phyloP scores from a whole-genome alignment of 768 basidiomycete species.

The Sarcodon sp. region DNA sequence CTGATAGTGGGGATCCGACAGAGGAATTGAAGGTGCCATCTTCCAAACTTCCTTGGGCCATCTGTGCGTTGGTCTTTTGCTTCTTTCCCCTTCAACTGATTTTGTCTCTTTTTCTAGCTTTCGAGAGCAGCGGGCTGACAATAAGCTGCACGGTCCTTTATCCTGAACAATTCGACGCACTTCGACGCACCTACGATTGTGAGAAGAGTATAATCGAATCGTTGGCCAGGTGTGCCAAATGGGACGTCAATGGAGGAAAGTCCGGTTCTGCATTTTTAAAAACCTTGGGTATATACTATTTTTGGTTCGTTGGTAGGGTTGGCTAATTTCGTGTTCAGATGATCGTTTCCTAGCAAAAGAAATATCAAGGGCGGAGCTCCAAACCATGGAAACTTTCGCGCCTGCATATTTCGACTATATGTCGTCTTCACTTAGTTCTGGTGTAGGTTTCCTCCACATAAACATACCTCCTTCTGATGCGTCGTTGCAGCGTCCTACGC shows the following conservation, averaged over 20 bases:
- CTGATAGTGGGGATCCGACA: constrained; percentile 54
- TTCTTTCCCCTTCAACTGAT: not conserved
- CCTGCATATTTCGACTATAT: constrained; percentile 98
- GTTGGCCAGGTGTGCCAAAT: constrained; percentile 87
- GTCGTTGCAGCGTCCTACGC: constrained; percentile 67
- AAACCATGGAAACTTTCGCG: constrained; percentile 93
- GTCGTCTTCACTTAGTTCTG: constrained; percentile 81
- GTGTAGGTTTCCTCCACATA: constrained; percentile 34
- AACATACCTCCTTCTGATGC: not conserved
- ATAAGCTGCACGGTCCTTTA: constrained; percentile 93
- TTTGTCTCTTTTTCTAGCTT: constrained; percentile 34
- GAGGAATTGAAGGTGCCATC: constrained; percentile 68
- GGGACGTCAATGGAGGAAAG: constrained; percentile 92
- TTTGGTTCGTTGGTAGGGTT: not conserved
- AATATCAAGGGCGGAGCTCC: constrained; percentile 79
- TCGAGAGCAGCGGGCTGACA: constrained; percentile 79
- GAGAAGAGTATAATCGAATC: constrained; percentile 92
- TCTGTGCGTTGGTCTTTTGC: constrained; percentile 36
- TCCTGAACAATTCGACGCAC: constrained; percentile 92
- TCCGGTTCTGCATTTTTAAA: constrained; percentile 96
- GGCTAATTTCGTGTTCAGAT: constrained; percentile 32
- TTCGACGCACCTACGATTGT: constrained; percentile 87
- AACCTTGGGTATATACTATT: constrained; percentile 55
- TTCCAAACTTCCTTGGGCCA: constrained; percentile 71
- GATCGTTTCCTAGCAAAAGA: constrained; percentile 99